Evolutionary conservation across 2,329 filamentous ascomycete genomes (phyloP).

Genomic region (Chrysosphaeria jannelii): DNA sequence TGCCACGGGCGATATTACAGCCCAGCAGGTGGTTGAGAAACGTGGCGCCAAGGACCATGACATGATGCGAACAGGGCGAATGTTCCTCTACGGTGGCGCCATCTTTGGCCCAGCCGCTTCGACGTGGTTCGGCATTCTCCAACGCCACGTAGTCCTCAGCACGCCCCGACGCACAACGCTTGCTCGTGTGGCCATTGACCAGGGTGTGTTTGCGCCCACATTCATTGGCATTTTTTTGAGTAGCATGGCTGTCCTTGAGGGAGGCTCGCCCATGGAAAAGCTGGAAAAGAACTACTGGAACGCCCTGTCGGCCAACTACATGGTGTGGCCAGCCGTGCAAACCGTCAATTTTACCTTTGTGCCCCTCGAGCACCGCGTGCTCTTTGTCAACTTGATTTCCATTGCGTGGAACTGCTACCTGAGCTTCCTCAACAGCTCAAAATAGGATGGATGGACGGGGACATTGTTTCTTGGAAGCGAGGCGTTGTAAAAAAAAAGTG

Average conservation of each 20-base stretch:
- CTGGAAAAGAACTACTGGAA: slow-evolving; percentile 37
- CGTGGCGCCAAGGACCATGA: slow-evolving; percentile 35
- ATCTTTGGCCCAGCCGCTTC: slow-evolving; percentile 74
- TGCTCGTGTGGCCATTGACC: slow-evolving; percentile 54
- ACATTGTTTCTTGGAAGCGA: not conserved
- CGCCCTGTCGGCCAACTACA: slow-evolving; percentile 56
- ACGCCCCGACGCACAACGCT: slow-evolving; percentile 38
- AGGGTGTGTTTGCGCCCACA: slow-evolving; percentile 55
- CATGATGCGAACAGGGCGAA: slow-evolving; percentile 37
- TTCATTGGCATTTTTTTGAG: slow-evolving; percentile 59
- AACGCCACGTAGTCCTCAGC: slow-evolving; percentile 31
- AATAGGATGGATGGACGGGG: slow-evolving; percentile 2
- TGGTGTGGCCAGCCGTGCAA: slow-evolving; percentile 70
- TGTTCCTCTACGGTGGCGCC: slow-evolving; percentile 52
- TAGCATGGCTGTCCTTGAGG: slow-evolving; percentile 63
- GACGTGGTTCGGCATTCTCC: slow-evolving; percentile 60
- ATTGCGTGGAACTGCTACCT: slow-evolving; percentile 36
- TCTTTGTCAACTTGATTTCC: slow-evolving; percentile 62
- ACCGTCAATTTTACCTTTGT: slow-evolving; percentile 66
- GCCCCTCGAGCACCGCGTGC: slow-evolving; percentile 51
- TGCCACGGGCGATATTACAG: slow-evolving; percentile 66
- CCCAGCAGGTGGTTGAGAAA: slow-evolving; percentile 73
- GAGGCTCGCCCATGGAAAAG: slow-evolving; percentile 28
- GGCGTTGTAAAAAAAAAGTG: not conserved
- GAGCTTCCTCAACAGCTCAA: slow-evolving; percentile 24